Percentiles rank a stretch among this genome's conserved stretches.
phyloP scores from a whole-genome alignment of 1,284 basidiomycete species.

The Exsudoporus floridanus region DNA sequence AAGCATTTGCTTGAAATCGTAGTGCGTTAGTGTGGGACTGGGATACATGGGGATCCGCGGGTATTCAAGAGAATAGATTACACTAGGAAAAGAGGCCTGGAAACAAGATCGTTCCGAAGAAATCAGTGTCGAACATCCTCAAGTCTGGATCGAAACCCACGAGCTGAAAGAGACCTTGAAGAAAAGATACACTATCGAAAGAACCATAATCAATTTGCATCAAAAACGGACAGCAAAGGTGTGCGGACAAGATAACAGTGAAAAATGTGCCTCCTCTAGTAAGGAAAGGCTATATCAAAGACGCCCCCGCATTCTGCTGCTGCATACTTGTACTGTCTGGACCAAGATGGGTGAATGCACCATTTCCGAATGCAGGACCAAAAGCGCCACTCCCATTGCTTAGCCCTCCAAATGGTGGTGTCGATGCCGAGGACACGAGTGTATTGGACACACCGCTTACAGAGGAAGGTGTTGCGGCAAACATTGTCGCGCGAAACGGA shows the following conservation, averaged over 20 bases:
- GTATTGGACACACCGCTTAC: conserved; percentile 1
- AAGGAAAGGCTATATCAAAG: conserved; percentile 38
- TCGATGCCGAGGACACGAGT: conserved; percentile 25
- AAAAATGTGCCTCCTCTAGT: background rate
- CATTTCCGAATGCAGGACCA: conserved; percentile 15
- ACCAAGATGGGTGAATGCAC: conserved; percentile 13
- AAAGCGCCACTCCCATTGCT: conserved; percentile 10
- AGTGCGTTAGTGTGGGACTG: conserved; percentile 1
- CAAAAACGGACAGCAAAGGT: conserved; percentile 1
- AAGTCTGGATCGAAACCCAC: conserved; percentile 11
- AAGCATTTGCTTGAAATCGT: background rate
- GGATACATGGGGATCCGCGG: conserved; percentile 15
- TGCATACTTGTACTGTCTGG: conserved; percentile 30
- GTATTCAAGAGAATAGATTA: conserved; percentile 31
- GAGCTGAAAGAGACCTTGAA: background rate
- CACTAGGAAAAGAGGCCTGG: conserved; percentile 8
- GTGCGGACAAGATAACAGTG: background rate
- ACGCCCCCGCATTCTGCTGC: conserved; percentile 37
- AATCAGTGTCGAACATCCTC: conserved; percentile 3
- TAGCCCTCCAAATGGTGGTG: conserved; percentile 25
- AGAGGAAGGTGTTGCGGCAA: conserved; percentile 23
- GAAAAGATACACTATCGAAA: conserved; percentile 4
- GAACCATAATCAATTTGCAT: background rate
- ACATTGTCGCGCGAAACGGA: conserved; percentile 74
- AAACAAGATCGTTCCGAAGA: conserved; percentile 7